Base-by-base conservation (phyloP, 176 grass and related monocot genomes). In the Triticum urartu region DNA sequence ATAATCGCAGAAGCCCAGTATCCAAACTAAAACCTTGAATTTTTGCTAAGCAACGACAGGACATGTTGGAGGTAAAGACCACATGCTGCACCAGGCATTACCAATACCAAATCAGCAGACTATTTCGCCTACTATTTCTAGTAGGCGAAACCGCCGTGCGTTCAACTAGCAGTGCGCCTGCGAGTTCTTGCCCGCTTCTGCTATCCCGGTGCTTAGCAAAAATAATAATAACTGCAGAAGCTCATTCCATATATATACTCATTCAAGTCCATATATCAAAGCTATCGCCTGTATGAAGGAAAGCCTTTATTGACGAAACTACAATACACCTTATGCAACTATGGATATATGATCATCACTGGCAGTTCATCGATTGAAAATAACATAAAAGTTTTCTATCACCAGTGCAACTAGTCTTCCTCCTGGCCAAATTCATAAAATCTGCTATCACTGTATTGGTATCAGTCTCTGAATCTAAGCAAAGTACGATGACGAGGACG, bases 401-500 rank as follows among this genome's bases (percentile, higher is more conserved):
- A 13, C 69, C 36, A 72, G 21, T 72, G 35, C 36, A 71, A 71
- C 6, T 20, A 21, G 8, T 71, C 9, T 58, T 78, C 52, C 22
- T 60, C 75, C 59, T 58, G 34, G 12, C 32, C 69, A 54, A 78
- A 61, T 79, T 7, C 39, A 61, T 30, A 73, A 39, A 59, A 77
- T 84, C 59, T 25, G 76, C 26, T 25, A 54, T 24, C 42, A 6
- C 7, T 5, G 26, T 58, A 63, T 60, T 3, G 10, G 21, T 25
- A 76, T 77, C 35, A 28, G 50, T 34, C 42, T 21, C 63, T 14
- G 11, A 59, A 84, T 83, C 84, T 92, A 98, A 50, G 93, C 96
- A 54, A 98, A 98, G 89, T 98, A 98, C 3, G 97, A 98, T 8
- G 94, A 94, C 3, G 93, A 95, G 22, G 94, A 92, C 0, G 95